Conservation (phyloP, 2,329 filamentous ascomycete genomes). For the Alternaria dauci region DNA sequence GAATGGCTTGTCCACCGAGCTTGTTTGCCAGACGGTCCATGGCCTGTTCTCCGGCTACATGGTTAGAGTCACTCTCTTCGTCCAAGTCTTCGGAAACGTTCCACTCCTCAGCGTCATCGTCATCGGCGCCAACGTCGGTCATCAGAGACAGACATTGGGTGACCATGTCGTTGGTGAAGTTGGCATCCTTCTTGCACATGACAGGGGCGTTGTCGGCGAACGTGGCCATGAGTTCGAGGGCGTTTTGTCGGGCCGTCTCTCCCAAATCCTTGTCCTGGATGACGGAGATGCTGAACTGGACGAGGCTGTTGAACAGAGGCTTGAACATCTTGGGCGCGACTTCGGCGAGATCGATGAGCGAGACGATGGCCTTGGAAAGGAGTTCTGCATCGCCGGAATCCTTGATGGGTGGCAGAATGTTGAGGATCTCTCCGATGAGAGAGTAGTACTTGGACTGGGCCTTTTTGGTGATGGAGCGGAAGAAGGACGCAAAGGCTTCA, state of each 20-base stretch:
- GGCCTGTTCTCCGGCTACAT: conserved; percentile 96
- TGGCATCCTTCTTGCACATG: conserved; percentile 94
- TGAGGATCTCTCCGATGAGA: conserved; percentile 89
- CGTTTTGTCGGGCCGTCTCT: conserved; percentile 90
- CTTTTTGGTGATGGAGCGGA: conserved; percentile 89
- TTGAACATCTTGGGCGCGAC: conserved; percentile 98
- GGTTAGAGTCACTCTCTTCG: conserved; percentile 96
- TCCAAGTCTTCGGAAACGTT: conserved; percentile 93
- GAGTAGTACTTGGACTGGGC: conserved; percentile 85
- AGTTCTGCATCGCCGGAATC: conserved; percentile 89
- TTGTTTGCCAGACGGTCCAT: conserved; percentile 99
- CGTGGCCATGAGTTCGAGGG: conserved; percentile 95
- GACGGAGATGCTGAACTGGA: conserved; percentile 90
- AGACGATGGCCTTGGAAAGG: conserved; percentile 86
- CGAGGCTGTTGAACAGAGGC: conserved; percentile 87
- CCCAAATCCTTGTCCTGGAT: conserved; percentile 95
- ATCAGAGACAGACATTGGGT: conserved; percentile 97
- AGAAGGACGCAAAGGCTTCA: conserved; percentile 96
- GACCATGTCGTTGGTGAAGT: conserved; percentile 95
- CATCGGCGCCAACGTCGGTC: conserved; percentile 94
- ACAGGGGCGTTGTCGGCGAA: conserved; percentile 94
- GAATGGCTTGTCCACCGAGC: conserved; percentile 89
- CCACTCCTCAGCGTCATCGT: conserved; percentile 95
- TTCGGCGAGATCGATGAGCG: conserved; percentile 93
- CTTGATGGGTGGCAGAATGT: conserved; percentile 93